phyloP scores from a whole-genome alignment of 2,329 filamentous ascomycete genomes.

The Sporothrix pallida region DNA sequence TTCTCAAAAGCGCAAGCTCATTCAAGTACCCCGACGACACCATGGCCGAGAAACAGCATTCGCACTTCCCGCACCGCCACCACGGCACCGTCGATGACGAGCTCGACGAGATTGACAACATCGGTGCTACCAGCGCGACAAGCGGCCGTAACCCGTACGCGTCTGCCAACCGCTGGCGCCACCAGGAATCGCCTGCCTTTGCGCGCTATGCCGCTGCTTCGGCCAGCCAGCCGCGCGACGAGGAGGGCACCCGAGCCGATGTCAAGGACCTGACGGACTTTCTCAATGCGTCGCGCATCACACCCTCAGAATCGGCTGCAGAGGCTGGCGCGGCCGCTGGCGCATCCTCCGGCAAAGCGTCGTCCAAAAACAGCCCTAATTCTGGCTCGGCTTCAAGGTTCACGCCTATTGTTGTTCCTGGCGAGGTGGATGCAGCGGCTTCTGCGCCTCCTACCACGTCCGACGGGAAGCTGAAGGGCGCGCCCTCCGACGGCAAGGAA shows the following conservation, averaged over 20 bases:
- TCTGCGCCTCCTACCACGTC: not conserved
- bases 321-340: constrained; percentile 36
- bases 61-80: constrained; percentile 26
- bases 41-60: constrained; percentile 35
- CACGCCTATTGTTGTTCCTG: constrained; percentile 35
- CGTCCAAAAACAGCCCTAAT: constrained; percentile 19
- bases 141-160: constrained; percentile 31
- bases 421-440: constrained; percentile 7
- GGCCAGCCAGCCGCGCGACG: constrained; percentile 47
- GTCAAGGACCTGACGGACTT: constrained; percentile 60
- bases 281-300: constrained; percentile 60
- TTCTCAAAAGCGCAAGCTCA: not conserved
- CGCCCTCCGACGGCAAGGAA: constrained; percentile 57
- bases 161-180: constrained; percentile 57
- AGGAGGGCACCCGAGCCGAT: constrained; percentile 52
- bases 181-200: constrained; percentile 66
- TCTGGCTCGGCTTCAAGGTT: constrained; percentile 20
- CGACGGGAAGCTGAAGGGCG: constrained; percentile 17
- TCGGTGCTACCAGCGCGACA: constrained; percentile 40
- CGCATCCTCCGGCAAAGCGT: constrained; percentile 3
- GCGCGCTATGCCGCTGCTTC: constrained; percentile 53
- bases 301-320: constrained; percentile 45
- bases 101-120: constrained; percentile 34
- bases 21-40: not conserved
- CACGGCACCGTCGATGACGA: constrained; percentile 2